Percentiles rank a stretch among this genome's conserved stretches.
Conservation (phyloP, 1,284 basidiomycete species). For the Jaminaea rosea region DNA sequence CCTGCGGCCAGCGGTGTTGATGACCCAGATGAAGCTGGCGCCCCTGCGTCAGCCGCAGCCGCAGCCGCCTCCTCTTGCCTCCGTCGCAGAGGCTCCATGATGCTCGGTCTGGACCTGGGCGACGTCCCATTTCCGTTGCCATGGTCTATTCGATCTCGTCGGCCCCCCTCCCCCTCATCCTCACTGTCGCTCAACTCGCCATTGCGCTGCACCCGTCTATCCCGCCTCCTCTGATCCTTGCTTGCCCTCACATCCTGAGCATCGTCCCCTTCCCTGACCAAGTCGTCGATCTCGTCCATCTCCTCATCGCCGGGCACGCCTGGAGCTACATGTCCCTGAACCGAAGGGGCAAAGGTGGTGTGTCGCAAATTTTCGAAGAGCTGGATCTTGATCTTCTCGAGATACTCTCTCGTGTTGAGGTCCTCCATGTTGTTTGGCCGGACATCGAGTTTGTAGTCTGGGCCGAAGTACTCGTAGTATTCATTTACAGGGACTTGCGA, state of each 20-base stretch:
- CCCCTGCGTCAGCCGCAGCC: background rate
- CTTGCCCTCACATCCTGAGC: slow-evolving; percentile 22
- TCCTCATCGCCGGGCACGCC: slow-evolving; percentile 19
- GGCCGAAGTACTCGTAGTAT: slow-evolving; percentile 96
- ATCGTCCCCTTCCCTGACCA: slow-evolving; percentile 12
- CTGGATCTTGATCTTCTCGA: slow-evolving; percentile 83
- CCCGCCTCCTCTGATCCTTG: slow-evolving; percentile 20
- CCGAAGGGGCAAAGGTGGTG: slow-evolving; percentile 29
- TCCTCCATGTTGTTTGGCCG: slow-evolving; percentile 92
- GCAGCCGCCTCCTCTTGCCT: background rate
- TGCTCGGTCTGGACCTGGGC: background rate
- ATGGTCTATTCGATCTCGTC: slow-evolving; percentile 12
- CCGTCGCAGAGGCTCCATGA: background rate
- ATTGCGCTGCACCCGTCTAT: slow-evolving; percentile 20
- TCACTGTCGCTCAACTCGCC: slow-evolving; percentile 31
- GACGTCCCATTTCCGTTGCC: background rate
- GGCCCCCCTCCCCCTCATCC: slow-evolving; percentile 27
- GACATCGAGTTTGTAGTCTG: slow-evolving; percentile 94
- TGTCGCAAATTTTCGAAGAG: slow-evolving; percentile 62
- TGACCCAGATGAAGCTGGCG: no score
- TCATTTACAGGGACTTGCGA: slow-evolving; percentile 51
- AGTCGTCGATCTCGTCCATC: slow-evolving; percentile 21
- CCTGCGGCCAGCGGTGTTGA: no score
- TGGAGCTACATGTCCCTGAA: slow-evolving; percentile 42
- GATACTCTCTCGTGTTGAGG: slow-evolving; percentile 82